Conservation (phyloP, 2,329 filamentous ascomycete species). For the Chaetomiaceae sp. region DNA sequence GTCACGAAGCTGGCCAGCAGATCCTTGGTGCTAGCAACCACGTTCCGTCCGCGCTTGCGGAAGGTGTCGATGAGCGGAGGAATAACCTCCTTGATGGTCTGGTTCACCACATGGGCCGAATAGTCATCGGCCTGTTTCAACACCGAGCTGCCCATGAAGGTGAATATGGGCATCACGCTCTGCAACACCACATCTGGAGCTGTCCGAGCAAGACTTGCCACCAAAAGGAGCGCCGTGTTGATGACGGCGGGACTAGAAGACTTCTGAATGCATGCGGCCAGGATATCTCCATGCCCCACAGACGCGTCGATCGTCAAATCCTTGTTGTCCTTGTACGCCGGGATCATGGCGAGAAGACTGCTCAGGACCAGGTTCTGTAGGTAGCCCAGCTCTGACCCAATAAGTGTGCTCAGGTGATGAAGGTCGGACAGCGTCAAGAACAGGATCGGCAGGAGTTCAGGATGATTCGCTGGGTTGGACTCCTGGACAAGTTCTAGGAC, state of each 20-base stretch:
- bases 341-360: constrained; percentile 77
- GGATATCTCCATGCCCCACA: constrained; percentile 77
- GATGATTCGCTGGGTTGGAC: constrained; percentile 67
- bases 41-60: constrained; percentile 68
- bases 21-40: constrained; percentile 77
- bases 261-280: constrained; percentile 90
- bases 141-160: constrained; percentile 90
- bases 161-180: constrained; percentile 98
- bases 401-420: constrained; percentile 73
- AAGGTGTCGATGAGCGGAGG: constrained; percentile 85
- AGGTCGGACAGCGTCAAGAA: constrained; percentile 84
- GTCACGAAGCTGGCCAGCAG: constrained; percentile 93
- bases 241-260: constrained; percentile 91
- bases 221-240: constrained; percentile 80
- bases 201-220: constrained; percentile 78
- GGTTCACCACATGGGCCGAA: constrained; percentile 90
- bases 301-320: constrained; percentile 65
- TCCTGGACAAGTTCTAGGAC: constrained; percentile 83
- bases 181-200: constrained; percentile 89
- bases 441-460: constrained; percentile 68
- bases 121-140: constrained; percentile 93
- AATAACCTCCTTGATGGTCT: constrained; percentile 89
- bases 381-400: constrained; percentile 84
- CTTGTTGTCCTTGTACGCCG: constrained; percentile 60
- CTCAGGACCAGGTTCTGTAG: constrained; percentile 78